phyloP scores from a whole-genome alignment of 2,329 filamentous ascomycete species.

The Penicillium sp. region DNA sequence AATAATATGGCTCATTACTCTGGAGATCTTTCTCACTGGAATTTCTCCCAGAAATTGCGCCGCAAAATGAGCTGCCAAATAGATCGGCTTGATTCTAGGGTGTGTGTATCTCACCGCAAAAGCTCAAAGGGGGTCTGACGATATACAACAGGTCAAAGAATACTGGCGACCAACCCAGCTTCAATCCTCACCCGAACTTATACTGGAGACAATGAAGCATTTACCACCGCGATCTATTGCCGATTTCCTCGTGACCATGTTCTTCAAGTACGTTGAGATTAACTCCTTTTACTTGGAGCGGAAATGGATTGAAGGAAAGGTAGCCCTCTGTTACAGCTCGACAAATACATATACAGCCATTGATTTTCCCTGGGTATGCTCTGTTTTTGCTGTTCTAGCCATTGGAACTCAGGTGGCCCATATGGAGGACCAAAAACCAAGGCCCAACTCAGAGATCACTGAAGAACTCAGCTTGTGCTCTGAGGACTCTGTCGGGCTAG shows the following conservation, averaged over 20 bases:
- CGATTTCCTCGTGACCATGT: conserved; percentile 33
- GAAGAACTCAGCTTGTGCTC: conserved; percentile 29
- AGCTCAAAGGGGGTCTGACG: not conserved
- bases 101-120: conserved; percentile 7
- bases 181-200: conserved; percentile 28
- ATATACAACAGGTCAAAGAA: conserved; percentile 28
- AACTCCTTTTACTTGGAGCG: conserved; percentile 37
- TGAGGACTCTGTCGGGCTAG: conserved; percentile 47
- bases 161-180: conserved; percentile 36
- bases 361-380: conserved; percentile 33
- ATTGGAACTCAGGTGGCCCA: conserved; percentile 38
- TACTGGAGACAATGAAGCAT: conserved; percentile 28
- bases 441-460: conserved; percentile 12
- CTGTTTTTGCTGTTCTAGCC: conserved; percentile 34
- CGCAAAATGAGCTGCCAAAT: conserved; percentile 33
- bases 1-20: conserved; percentile 26
- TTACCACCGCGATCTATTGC: conserved; percentile 36
- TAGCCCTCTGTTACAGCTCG: conserved; percentile 29
- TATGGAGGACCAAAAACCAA: conserved; percentile 28
- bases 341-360: conserved; percentile 24
- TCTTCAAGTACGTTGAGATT: conserved; percentile 36
- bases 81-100: conserved; percentile 21
- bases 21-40: conserved; percentile 38
- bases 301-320: conserved; percentile 31
- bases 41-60: conserved; percentile 36